Conservation (phyloP, 2,329 filamentous ascomycete genomes). For the Alternaria brassicae region DNA sequence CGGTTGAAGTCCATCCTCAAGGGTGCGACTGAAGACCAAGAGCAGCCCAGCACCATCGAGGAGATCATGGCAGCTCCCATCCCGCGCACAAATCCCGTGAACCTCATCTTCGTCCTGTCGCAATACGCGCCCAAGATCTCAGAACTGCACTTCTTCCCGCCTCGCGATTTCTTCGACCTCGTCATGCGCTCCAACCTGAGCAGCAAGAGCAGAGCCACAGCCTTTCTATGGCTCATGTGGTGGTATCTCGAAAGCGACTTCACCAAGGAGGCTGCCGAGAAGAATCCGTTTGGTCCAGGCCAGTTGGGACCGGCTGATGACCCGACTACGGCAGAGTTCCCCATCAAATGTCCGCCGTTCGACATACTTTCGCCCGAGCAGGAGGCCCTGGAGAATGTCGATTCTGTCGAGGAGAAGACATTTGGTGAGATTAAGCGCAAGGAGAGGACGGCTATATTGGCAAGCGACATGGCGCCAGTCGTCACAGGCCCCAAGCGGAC, state of each 20-base stretch:
- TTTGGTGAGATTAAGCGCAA: constrained; percentile 77
- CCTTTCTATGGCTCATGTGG: constrained; percentile 99
- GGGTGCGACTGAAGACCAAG: constrained; percentile 88
- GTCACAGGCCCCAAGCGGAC: constrained; percentile 61
- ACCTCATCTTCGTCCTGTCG: constrained; percentile 93
- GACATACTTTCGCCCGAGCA: constrained; percentile 70
- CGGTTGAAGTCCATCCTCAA: constrained; percentile 97
- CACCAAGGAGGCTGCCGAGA: constrained; percentile 81
- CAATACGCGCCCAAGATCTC: constrained; percentile 90
- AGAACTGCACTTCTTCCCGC: constrained; percentile 85
- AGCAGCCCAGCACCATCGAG: constrained; percentile 83
- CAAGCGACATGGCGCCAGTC: constrained; percentile 74
- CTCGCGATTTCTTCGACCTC: constrained; percentile 92
- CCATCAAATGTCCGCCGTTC: constrained; percentile 69
- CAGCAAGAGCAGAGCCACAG: constrained; percentile 81
- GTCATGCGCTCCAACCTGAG: constrained; percentile 88
- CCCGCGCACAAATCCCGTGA: constrained; percentile 94
- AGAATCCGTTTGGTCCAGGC: constrained; percentile 85
- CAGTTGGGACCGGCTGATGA: constrained; percentile 47
- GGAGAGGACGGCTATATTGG: constrained; percentile 74
- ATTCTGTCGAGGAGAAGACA: constrained; percentile 71
- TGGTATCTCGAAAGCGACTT: constrained; percentile 98
- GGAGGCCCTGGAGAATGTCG: constrained; percentile 74
- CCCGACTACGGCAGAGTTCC: constrained; percentile 53
- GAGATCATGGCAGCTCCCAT: constrained; percentile 74